Evolutionary conservation across 345 rosid genomes (phyloP), one percentile per base, ranked within the genome.

Genomic region (Populus tremula): DNA sequence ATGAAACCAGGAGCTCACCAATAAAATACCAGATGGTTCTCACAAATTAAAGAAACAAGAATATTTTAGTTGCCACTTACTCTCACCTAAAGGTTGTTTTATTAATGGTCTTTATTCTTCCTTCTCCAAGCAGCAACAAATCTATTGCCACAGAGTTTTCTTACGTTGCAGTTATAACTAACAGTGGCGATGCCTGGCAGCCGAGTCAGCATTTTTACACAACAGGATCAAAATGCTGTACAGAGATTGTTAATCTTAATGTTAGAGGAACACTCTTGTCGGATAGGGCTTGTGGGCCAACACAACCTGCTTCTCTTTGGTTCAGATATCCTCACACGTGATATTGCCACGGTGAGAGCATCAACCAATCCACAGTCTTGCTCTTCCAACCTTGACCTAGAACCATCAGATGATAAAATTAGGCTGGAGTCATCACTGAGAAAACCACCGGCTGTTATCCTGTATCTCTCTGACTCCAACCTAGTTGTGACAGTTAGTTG

Each of bases 261-360:
- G 70, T 75, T 75, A 75, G 78, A 66, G 71, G 78, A 75, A 66
- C 71, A 66, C 54, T 75, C 63, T 33, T 66, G 78, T 54, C 9
- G 59, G 71, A 66, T 65, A 29, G 70, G 71, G 71, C 62, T 31
- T 39, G 78, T n/a, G 16, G 59, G 71, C 21, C 61, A 39, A 13
- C 71, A 75, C 70, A 65, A 21, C 71, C 71, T 49, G 71, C 71
- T 65, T 75, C 71, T 62, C 78, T 75, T 49, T 65, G 78, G 78
- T 49, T 75, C 77, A 12, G 71, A 75, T 65, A 75, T 75, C 14
- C 77, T 75, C 63, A 75, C 78, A 65, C 61, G 78, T 47, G 78
- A 75, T 17, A 75, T 66, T 47, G 78, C 78, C 36, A 66, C 62
- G 13, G 78, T 62, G 23, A 75, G 78, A 18, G 67, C 43, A 31